These are phyloP conservation scores for Gryganskiella cystojenkinii DNA, from an alignment of 192 early-diverging fungal species.

Conservation along the genomic window DNA sequence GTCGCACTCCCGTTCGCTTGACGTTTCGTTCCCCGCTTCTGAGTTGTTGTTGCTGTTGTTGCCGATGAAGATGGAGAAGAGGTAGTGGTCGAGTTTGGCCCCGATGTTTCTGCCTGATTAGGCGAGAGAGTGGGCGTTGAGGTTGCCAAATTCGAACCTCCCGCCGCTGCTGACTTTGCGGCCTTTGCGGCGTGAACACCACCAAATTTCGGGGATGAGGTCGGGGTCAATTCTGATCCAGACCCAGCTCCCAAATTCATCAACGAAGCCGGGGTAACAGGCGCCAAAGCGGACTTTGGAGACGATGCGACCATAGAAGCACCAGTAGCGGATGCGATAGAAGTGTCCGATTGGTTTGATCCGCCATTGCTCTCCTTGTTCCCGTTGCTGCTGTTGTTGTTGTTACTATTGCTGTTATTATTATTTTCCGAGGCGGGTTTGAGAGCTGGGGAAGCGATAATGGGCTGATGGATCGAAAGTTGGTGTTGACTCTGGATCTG, in stretches of 20 bases:
- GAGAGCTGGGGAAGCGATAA: constrained; percentile 18
- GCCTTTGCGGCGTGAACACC: background rate
- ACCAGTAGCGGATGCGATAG: background rate
- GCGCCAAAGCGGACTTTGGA: constrained; percentile 53
- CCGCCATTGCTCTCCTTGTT: too few relatives aligned
- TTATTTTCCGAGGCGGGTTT: constrained; percentile 9
- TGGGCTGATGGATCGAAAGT: constrained; percentile 41
- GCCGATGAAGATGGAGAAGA: background rate
- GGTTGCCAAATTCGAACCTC: background rate
- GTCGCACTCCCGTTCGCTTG: constrained; percentile 26
- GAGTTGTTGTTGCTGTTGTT: background rate
- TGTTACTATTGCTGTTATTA: background rate
- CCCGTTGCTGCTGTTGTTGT: background rate
- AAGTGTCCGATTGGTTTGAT: background rate
- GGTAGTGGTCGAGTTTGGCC: background rate
- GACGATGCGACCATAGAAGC: background rate
- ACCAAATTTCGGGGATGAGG: constrained; percentile 31
- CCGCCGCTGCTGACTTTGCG: constrained; percentile 3
- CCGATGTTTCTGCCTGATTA: background rate
- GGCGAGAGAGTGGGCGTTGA: background rate
- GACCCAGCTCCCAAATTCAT: constrained; percentile 67
- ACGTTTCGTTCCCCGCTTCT: constrained; percentile 44
- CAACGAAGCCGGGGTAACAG: constrained; percentile 76
- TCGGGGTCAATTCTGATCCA: constrained; percentile 33
- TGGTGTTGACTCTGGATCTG: constrained; percentile 37